phyloP scores from a whole-genome alignment of 805 yeast genomes.

The Tetrapisispora taiwanensis region DNA sequence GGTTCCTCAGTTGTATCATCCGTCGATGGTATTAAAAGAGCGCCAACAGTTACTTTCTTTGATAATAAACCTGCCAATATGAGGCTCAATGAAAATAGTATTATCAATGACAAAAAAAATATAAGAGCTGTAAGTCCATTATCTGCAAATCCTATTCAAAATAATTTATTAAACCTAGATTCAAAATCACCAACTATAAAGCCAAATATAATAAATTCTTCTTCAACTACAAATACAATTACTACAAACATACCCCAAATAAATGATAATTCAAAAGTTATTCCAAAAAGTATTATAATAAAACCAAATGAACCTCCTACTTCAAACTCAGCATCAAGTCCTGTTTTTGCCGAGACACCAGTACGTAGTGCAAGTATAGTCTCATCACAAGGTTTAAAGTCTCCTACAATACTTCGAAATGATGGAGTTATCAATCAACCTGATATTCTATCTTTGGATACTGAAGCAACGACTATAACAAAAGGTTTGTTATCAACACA shows the following conservation, averaged over 20 bases:
- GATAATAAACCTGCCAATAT: slow-evolving; percentile 12
- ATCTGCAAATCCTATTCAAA: not conserved
- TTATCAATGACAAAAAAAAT: not conserved
- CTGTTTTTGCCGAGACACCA: not conserved
- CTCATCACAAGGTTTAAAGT: not conserved
- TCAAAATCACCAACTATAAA: not conserved
- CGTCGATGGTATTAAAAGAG: slow-evolving; percentile 22
- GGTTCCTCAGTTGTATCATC: slow-evolving; percentile 26
- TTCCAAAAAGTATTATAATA: slow-evolving; percentile 1
- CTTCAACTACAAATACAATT: not conserved
- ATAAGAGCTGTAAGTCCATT: not conserved
- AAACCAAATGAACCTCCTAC: slow-evolving; percentile 1
- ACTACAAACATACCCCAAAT: not conserved
- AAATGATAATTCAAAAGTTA: not conserved
- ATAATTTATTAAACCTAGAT: not conserved
- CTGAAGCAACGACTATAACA: not conserved
- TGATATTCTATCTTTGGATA: not conserved
- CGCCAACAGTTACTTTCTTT: slow-evolving; percentile 27
- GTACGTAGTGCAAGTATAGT: not conserved
- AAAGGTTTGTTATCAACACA: not conserved
- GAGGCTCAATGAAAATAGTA: not conserved
- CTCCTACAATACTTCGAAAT: not conserved
- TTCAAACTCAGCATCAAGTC: not conserved
- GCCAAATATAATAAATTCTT: not conserved
- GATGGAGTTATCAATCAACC: not conserved